These are phyloP conservation scores for Lasiodiplodia gonubiensis DNA, from an alignment of 2,329 filamentous ascomycete species.

Conservation along the genomic window DNA sequence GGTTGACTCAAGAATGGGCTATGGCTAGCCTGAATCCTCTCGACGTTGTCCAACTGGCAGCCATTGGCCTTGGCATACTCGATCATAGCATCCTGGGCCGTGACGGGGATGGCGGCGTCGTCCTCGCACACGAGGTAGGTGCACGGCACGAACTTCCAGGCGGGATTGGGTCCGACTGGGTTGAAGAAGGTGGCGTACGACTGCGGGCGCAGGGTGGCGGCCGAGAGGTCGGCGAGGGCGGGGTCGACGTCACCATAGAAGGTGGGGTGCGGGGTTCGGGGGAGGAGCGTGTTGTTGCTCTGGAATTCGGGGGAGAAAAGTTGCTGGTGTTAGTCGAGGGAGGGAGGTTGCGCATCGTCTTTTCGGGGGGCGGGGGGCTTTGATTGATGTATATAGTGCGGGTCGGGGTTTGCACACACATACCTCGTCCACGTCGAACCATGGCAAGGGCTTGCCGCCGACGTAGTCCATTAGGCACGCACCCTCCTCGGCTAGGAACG, in stretches of 20 bases:
- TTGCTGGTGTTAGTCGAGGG: background rate
- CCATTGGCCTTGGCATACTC: slow-evolving; percentile 34
- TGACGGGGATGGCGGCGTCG: slow-evolving; percentile 42
- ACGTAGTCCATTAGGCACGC: slow-evolving; percentile 4
- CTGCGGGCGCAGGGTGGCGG: slow-evolving; percentile 35
- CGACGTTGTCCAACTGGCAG: slow-evolving; percentile 34
- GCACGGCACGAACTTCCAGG: slow-evolving; percentile 45
- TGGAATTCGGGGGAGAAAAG: background rate
- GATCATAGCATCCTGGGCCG: slow-evolving; percentile 42
- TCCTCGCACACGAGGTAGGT: slow-evolving; percentile 47
- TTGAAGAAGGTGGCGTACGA: slow-evolving; percentile 38
- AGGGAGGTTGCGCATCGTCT: too few relatives aligned
- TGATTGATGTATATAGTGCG: too few relatives aligned
- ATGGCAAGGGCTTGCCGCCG: slow-evolving; percentile 16
- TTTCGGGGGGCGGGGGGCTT: too few relatives aligned
- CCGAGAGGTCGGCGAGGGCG: slow-evolving; percentile 36
- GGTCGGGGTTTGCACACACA: too few relatives aligned
- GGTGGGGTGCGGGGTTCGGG: background rate
- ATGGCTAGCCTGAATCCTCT: slow-evolving; percentile 45
- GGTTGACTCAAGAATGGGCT: slow-evolving; percentile 51
- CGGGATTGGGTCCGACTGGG: slow-evolving; percentile 35
- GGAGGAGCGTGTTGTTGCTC: background rate
- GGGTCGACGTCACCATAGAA: slow-evolving; percentile 42
- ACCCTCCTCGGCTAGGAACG: slow-evolving; percentile 1
- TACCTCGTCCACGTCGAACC: slow-evolving; percentile 31